phyloP scores from a whole-genome alignment of 768 basidiomycete species.

The Kwoniella sp. region DNA sequence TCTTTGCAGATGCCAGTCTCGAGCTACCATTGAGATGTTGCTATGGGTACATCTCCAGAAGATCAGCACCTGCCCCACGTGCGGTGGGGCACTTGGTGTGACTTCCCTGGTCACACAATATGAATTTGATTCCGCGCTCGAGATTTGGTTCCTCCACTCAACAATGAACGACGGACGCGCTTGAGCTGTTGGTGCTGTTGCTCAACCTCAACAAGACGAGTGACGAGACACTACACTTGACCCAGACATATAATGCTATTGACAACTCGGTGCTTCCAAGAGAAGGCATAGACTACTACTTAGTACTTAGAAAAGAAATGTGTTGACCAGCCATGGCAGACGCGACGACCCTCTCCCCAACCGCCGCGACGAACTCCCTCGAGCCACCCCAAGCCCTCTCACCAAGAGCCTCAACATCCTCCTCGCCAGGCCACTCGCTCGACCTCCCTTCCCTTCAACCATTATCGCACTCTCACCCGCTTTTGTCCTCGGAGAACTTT shows the following conservation, averaged over 20 bases:
- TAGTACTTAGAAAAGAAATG: too few relatives aligned
- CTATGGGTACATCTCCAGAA: too few relatives aligned
- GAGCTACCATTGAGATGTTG: too few relatives aligned
- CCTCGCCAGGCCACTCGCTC: constrained; percentile 25
- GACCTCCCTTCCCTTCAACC: constrained; percentile 60
- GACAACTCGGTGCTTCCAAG: too few relatives aligned
- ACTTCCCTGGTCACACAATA: background rate
- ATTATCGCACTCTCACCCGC: constrained; percentile 76
- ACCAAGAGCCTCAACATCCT: constrained; percentile 18
- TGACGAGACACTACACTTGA: too few relatives aligned
- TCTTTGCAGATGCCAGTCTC: too few relatives aligned
- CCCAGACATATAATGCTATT: too few relatives aligned
- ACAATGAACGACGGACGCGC: background rate
- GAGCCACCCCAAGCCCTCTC: background rate
- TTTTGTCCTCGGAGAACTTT: constrained; percentile 71
- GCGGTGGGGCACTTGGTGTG: background rate
- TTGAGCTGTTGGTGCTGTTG: background rate
- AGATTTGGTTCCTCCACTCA: background rate
- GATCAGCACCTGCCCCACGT: too few relatives aligned
- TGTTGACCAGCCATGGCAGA: constrained; percentile 1
- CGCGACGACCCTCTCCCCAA: background rate
- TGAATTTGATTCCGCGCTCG: background rate
- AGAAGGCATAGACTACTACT: too few relatives aligned
- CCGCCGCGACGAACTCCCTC: background rate
- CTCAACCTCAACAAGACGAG: too few relatives aligned